A percentile compares a stretch with the other conserved stretches of the same genome.
Conservation (phyloP, 371 early-diverging fungal species). For the Haplosporangium sp. region DNA sequence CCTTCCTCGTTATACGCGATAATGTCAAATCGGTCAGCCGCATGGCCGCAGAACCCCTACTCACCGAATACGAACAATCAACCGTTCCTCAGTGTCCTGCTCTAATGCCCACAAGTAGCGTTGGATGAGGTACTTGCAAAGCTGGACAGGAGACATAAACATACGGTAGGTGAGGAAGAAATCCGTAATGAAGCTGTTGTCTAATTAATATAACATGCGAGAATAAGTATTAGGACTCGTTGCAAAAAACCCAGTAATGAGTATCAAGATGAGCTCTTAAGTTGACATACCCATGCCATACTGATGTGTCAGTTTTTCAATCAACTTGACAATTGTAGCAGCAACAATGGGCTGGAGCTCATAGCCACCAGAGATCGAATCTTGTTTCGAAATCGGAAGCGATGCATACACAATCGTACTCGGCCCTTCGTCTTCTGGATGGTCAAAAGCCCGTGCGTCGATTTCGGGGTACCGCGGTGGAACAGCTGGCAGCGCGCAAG, state of each 20-base stretch:
- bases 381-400: neutral
- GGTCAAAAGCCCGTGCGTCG: slow-evolving; percentile 33
- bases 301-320: slow-evolving; percentile 69
- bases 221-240: neutral
- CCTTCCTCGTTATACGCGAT: no score
- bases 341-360: slow-evolving; percentile 57
- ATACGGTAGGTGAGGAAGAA: slow-evolving; percentile 77
- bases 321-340: slow-evolving; percentile 66
- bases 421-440: slow-evolving; percentile 16
- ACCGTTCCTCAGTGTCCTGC: slow-evolving; percentile 61
- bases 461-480: slow-evolving; percentile 44
- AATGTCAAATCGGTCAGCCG: no score
- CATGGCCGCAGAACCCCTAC: neutral
- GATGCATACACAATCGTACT: slow-evolving; percentile 33
- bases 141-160: slow-evolving; percentile 69
- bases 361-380: neutral
- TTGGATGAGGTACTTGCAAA: slow-evolving; percentile 69
- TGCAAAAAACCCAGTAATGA: neutral
- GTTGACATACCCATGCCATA: slow-evolving; percentile 60
- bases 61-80: slow-evolving; percentile 68
- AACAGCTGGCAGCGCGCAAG: slow-evolving; percentile 5
- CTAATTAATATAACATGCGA: slow-evolving; percentile 31
- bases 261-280: neutral
- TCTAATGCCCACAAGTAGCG: slow-evolving; percentile 74
- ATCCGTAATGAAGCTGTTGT: slow-evolving; percentile 73